Conservation (phyloP, 1,139 yeast species). For the Hansenula lynferdii region DNA sequence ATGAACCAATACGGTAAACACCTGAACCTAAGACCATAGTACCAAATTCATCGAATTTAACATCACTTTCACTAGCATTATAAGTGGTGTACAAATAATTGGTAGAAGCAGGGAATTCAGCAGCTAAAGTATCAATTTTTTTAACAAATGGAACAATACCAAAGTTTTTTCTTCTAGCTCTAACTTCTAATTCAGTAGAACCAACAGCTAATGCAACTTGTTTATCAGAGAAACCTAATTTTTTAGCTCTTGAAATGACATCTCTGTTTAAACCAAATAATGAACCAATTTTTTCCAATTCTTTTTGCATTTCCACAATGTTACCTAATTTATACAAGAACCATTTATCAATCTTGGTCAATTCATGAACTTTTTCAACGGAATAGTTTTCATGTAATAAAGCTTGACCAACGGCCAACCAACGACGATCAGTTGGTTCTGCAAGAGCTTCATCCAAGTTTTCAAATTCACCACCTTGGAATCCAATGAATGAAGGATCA, state of each 20-base stretch:
- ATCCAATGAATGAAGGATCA: slow-evolving; percentile 86
- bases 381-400: slow-evolving; percentile 83
- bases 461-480: slow-evolving; percentile 68
- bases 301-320: slow-evolving; percentile 83
- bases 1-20: slow-evolving; percentile 97
- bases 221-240: slow-evolving; percentile 91
- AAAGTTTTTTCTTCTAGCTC: slow-evolving; percentile 69
- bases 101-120: slow-evolving; percentile 97
- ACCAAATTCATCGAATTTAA: slow-evolving; percentile 83
- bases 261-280: slow-evolving; percentile 59
- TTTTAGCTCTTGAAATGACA: slow-evolving; percentile 75
- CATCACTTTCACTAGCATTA: slow-evolving; percentile 84
- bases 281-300: slow-evolving; percentile 61
- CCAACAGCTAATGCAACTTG: slow-evolving; percentile 80
- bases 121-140: slow-evolving; percentile 96
- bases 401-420: slow-evolving; percentile 98
- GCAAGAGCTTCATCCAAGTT: slow-evolving; percentile 51
- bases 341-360: slow-evolving; percentile 94
- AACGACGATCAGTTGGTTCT: slow-evolving; percentile 95
- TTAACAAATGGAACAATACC: slow-evolving; percentile 92
- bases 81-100: slow-evolving; percentile 95
- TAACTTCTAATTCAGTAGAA: slow-evolving; percentile 68
- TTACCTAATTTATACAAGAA: slow-evolving; percentile 88
- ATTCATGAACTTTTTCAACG: slow-evolving; percentile 86
- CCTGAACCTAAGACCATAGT: slow-evolving; percentile 96